These are phyloP conservation scores for Cocos nucifera DNA, from an alignment of 176 grass and related monocot species.

Conservation along the genomic window DNA sequence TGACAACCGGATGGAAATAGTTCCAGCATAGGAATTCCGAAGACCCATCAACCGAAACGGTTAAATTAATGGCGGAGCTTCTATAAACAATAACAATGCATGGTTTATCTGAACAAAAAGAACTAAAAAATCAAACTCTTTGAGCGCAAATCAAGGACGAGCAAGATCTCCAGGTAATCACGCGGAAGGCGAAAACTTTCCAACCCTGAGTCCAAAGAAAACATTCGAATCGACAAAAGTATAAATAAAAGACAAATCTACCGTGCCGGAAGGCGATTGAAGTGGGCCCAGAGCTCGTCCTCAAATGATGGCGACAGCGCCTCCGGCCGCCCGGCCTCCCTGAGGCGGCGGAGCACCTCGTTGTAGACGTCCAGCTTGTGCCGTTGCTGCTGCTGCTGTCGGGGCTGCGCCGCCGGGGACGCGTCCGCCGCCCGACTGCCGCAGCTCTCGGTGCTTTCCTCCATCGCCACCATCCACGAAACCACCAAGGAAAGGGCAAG, in stretches of 20 bases:
- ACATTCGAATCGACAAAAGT: not conserved
- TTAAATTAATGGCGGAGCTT: no score
- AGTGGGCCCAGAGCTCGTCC: conserved; percentile 22
- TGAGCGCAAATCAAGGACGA: no score
- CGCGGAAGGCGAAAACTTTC: not conserved
- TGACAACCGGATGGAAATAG: no score
- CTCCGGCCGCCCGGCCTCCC: conserved; percentile 10
- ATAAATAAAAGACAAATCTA: conserved; percentile 8
- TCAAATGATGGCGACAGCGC: conserved; percentile 3
- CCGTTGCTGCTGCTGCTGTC: not conserved
- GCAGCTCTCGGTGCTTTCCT: not conserved
- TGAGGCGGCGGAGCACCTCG: conserved; percentile 18
- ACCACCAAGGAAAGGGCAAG: no score
- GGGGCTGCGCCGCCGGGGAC: not conserved
- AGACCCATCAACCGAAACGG: no score
- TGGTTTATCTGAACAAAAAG: no score
- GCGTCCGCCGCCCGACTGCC: not conserved
- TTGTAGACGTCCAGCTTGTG: conserved; percentile 18
- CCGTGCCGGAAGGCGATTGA: conserved; percentile 24
- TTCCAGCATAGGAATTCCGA: no score
- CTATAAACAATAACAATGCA: no score
- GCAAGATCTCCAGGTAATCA: no score
- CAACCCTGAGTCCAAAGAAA: not conserved
- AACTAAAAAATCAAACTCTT: no score
- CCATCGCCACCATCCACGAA: not conserved